Evolutionary conservation across 2,329 filamentous ascomycete species (phyloP), one percentile per base, ranked within the genome.

Genomic region (Saccharata proteae): DNA sequence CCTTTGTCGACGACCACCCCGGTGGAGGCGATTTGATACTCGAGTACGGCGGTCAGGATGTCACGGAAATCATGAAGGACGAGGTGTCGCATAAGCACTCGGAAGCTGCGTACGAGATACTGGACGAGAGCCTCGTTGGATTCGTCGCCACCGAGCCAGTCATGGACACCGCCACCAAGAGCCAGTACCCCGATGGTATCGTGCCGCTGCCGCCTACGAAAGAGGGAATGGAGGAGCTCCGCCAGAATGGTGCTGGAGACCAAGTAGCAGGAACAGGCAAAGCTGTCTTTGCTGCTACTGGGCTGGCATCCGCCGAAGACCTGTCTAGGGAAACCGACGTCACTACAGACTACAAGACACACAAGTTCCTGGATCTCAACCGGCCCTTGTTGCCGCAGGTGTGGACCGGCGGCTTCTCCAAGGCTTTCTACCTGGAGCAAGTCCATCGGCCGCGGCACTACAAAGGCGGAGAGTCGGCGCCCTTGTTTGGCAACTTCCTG

Each of bases 401-500:
- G 24, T 94, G 82, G 80, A 70, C 64, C 42, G 80, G 86, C 27
- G 81, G 80, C 17, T 98, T 96, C 61, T 74, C 64, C 54, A 98
- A 94, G 56, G 74, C 83, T n/a, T 98, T 98, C 52, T 98, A 98
- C 51, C 70, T 98, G 15, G 78, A 94, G 44, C 90, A 98, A 56
- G 82, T 98, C 31, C 90, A 98, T 54, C 78, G 90, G 26, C 90
- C 90, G 12, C 77, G 90, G 37, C 88, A 98, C 57, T 98, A 96
- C 68, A 92, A 77, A 53, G 88, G 88, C 42, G 90, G 90, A 36
- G 75, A 76, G 39, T 94, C 85, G 5, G 90, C 90, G 21, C 90
- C 90, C 13, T 61, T 98, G 15, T 98, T 98, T 58, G 90, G 90
- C 38, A 96, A 98, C 61, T 93, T 98, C 55, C 65, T 98, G n/a